phyloP scores from a whole-genome alignment of 805 yeast genomes.

The Sugiyamaella qingdaonensis region DNA sequence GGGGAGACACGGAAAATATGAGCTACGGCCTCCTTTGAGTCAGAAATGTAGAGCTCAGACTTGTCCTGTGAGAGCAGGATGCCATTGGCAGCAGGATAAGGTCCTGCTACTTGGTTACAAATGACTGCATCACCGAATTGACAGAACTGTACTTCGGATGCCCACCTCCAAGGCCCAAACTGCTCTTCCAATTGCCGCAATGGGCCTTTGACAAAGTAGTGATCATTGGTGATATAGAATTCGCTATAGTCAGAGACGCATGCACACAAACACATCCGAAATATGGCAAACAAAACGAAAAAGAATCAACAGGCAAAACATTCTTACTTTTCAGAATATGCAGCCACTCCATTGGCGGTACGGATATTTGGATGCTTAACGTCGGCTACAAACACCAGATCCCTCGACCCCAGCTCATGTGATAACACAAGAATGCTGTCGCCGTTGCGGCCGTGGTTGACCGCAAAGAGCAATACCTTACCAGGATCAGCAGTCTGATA shows the following conservation, averaged over 20 bases:
- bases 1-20: neutral
- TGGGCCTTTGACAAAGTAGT: slow-evolving; percentile 6
- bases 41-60: slow-evolving; percentile 3
- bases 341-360: slow-evolving; percentile 9
- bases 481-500: neutral
- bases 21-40: slow-evolving; percentile 24
- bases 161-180: slow-evolving; percentile 15
- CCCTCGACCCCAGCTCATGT: slow-evolving; percentile 7
- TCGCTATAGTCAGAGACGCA: neutral
- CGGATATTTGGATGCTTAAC: slow-evolving; percentile 4
- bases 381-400: slow-evolving; percentile 3
- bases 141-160: slow-evolving; percentile 9
- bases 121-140: neutral
- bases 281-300: no score
- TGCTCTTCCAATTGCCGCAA: slow-evolving; percentile 7
- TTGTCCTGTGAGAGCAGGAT: slow-evolving; percentile 1
- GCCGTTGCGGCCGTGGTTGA: slow-evolving; percentile 11
- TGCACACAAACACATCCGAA: neutral
- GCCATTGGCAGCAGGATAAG: slow-evolving; percentile 8
- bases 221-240: slow-evolving; percentile 14
- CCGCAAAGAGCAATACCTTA: neutral
- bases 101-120: slow-evolving; percentile 1
- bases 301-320: neutral
- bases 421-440: slow-evolving; percentile 4
- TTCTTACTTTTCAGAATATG: neutral